These are phyloP conservation scores for Leccinum variicolor DNA, from an alignment of 768 basidiomycete genomes.

Conservation along the genomic window DNA sequence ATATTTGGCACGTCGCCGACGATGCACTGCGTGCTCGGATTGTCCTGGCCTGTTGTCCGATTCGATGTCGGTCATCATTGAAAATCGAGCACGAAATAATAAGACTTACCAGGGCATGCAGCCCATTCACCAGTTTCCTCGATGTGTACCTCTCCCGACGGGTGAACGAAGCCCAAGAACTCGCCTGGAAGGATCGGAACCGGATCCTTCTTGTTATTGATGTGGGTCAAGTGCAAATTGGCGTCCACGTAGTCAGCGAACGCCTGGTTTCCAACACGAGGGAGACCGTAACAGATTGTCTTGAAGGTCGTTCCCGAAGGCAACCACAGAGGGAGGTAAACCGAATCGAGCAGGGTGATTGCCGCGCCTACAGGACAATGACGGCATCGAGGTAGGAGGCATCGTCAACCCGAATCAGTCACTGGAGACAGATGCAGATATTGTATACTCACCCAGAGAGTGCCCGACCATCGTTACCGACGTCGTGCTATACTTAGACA, in stretches of 20 bases:
- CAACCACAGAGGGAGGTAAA: background rate
- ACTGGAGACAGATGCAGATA: background rate
- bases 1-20: constrained; percentile 35
- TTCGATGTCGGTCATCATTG: background rate
- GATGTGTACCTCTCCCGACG: constrained; percentile 43
- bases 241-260: constrained; percentile 23
- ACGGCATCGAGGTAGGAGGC: background rate
- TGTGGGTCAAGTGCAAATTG: constrained; percentile 43
- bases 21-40: constrained; percentile 37
- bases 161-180: constrained; percentile 40
- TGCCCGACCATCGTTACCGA: constrained; percentile 46
- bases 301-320: background rate
- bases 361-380: constrained; percentile 31
- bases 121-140: constrained; percentile 48
- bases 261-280: background rate
- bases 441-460: constrained; percentile 32
- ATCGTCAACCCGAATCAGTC: background rate
- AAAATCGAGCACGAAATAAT: background rate
- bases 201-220: constrained; percentile 49
- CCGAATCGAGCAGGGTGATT: constrained; percentile 20
- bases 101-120: constrained; percentile 44
- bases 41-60: constrained; percentile 49
- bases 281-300: constrained; percentile 22
- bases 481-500: constrained; percentile 33
- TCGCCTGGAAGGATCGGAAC: constrained; percentile 34